Evolutionary conservation across 2,329 filamentous ascomycete genomes (phyloP).

Genomic region (Diplodia seriata): DNA sequence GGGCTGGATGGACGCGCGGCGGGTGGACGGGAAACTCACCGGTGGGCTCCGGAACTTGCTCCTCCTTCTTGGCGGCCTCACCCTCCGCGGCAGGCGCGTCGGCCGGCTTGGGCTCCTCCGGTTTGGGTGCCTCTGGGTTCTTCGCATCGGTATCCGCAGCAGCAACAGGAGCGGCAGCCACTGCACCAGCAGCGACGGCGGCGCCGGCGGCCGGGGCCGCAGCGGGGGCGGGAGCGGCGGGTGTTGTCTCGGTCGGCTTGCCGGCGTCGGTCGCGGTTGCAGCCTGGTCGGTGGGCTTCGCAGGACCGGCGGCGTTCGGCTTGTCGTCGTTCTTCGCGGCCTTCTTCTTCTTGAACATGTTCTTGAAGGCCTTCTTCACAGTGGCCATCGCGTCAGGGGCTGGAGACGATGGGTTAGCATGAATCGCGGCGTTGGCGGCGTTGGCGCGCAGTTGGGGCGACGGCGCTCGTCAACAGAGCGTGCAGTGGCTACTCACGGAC

Average conservation of each 20-base stretch:
- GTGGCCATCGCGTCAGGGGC: slow-evolving; percentile 47
- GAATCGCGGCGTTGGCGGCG: slow-evolving; percentile 5
- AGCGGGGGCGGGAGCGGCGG: slow-evolving; percentile 41
- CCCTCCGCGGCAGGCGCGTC: slow-evolving; percentile 32
- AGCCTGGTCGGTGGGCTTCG: slow-evolving; percentile 39
- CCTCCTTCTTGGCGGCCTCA: slow-evolving; percentile 35
- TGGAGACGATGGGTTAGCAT: slow-evolving; percentile 33
- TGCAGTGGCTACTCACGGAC: slow-evolving; percentile 46
- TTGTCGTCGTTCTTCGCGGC: slow-evolving; percentile 34
- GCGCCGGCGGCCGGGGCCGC: slow-evolving; percentile 41
- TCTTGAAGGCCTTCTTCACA: slow-evolving; percentile 49
- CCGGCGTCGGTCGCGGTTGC: slow-evolving; percentile 38
- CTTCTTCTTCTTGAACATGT: slow-evolving; percentile 44
- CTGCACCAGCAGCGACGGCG: slow-evolving; percentile 41
- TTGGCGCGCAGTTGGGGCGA: neutral
- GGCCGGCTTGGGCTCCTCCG: slow-evolving; percentile 33
- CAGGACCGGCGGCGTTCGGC: slow-evolving; percentile 20
- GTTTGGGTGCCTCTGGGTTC: slow-evolving; percentile 35
- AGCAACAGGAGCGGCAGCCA: neutral
- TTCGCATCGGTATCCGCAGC: slow-evolving; percentile 41
- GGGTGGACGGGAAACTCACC: slow-evolving; percentile 9
- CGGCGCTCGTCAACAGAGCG: slow-evolving; percentile 8
- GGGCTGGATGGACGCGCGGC: neutral
- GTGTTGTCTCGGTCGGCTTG: slow-evolving; percentile 46
- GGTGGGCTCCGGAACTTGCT: slow-evolving; percentile 32